A percentile compares a stretch with the other conserved stretches of the same genome.
phyloP scores from a whole-genome alignment of 768 basidiomycete genomes.

The Lentinula sp. region DNA sequence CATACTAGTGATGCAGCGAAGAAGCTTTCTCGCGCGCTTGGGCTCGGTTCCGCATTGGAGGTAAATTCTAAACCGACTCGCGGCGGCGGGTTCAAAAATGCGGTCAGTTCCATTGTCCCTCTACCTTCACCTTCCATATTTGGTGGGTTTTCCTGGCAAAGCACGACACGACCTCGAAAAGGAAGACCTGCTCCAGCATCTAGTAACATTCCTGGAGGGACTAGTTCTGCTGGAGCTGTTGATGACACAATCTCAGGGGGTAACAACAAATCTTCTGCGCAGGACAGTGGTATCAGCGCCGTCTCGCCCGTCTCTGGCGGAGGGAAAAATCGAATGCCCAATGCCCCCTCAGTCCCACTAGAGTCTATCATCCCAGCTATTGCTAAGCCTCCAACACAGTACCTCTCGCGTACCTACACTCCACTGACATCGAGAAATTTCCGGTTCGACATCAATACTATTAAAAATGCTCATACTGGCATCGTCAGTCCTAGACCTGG shows the following conservation, averaged over 20 bases:
- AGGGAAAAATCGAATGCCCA: conserved; percentile 8
- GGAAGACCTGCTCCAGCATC: not conserved
- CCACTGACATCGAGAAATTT: conserved; percentile 72
- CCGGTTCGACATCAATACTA: conserved; percentile 47
- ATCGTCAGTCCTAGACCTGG: conserved; percentile 19
- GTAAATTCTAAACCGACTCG: not conserved
- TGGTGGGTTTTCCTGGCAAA: not conserved
- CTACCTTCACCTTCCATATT: conserved; percentile 2
- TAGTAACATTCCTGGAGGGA: not conserved
- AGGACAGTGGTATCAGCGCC: not conserved
- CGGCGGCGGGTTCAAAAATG: not conserved
- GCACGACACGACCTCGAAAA: not conserved
- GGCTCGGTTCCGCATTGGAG: not conserved
- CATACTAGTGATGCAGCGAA: not conserved
- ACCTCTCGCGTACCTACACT: conserved; percentile 64
- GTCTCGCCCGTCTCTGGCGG: conserved; percentile 25
- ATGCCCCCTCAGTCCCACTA: conserved; percentile 48
- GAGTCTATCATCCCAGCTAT: conserved; percentile 80
- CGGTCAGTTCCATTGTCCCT: not conserved
- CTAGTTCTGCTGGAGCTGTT: not conserved
- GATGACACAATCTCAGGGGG: not conserved
- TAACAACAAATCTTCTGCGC: not conserved
- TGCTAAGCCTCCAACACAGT: conserved; percentile 80
- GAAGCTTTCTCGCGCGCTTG: conserved; percentile 2
- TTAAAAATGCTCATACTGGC: not conserved